These are phyloP conservation scores for Fusarium temperatum DNA, from an alignment of 2,329 filamentous ascomycete species.

Conservation along the genomic window DNA sequence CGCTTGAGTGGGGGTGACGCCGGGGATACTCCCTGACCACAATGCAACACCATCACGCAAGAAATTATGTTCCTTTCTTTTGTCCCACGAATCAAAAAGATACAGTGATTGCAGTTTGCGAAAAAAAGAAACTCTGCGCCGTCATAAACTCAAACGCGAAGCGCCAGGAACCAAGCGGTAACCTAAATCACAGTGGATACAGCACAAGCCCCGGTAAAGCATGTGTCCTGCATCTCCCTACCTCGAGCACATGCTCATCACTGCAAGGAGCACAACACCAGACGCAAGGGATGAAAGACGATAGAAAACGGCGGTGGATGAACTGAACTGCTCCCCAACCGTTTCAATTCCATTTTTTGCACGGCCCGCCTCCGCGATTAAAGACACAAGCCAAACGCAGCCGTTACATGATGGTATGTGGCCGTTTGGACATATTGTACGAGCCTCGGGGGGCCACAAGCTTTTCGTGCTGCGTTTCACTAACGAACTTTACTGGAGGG, in stretches of 20 bases:
- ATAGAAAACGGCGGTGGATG: neutral
- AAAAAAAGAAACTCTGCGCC: neutral
- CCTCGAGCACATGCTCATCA: neutral
- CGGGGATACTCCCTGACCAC: neutral
- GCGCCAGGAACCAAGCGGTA: constrained; percentile 15
- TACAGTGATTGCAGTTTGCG: neutral
- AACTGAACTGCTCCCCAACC: neutral
- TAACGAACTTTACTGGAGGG: neutral
- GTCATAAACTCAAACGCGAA: neutral
- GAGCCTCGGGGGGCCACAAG: neutral
- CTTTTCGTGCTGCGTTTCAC: neutral
- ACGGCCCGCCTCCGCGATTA: neutral
- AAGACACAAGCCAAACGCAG: neutral
- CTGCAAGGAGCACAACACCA: neutral
- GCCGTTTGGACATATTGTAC: neutral
- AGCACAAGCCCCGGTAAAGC: neutral
- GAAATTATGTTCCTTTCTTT: neutral
- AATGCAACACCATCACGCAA: neutral
- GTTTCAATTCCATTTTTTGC: neutral
- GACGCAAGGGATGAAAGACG: constrained; percentile 2
- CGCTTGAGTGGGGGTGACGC: neutral
- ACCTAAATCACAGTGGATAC: constrained; percentile 3
- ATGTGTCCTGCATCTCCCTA: neutral
- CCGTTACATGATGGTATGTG: neutral
- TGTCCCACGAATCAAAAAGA: too few relatives aligned